A percentile compares a stretch with the other conserved stretches of the same genome.
Conservation (phyloP, 1,284 basidiomycete species). For the Tetrapyrgos nigripes region DNA sequence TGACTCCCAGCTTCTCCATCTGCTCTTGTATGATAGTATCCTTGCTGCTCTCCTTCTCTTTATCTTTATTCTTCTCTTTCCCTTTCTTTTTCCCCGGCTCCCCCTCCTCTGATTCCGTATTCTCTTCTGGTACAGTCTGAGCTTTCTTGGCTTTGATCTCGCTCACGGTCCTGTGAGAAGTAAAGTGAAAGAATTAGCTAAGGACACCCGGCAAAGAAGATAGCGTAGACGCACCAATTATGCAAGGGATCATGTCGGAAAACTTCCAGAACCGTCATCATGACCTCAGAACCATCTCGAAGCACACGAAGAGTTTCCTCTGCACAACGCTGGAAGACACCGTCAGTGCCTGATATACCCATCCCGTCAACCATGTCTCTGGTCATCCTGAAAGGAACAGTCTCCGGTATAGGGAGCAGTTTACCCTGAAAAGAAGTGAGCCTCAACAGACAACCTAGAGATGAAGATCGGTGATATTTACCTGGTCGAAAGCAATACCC, state of each 20-base stretch:
- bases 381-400: constrained; percentile 95
- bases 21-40: no score
- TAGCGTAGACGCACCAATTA: constrained; percentile 64
- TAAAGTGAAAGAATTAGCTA: neutral
- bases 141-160: constrained; percentile 71
- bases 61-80: constrained; percentile 23
- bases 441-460: neutral
- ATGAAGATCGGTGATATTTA: constrained; percentile 36
- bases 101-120: constrained; percentile 13
- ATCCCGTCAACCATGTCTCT: constrained; percentile 94
- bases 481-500: constrained; percentile 96
- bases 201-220: neutral
- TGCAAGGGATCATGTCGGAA: constrained; percentile 97
- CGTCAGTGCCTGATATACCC: constrained; percentile 89
- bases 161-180: constrained; percentile 67
- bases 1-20: constrained; percentile 44
- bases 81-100: constrained; percentile 20
- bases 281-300: constrained; percentile 83
- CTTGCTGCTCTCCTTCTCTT: no score
- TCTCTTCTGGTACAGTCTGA: constrained; percentile 42
- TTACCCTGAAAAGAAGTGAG: constrained; percentile 68
- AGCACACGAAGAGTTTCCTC: constrained; percentile 95
- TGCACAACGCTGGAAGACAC: constrained; percentile 94
- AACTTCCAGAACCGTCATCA: constrained; percentile 95
- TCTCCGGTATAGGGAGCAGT: constrained; percentile 82